A percentile compares a stretch with the other conserved stretches of the same genome.
These are phyloP conservation scores for Verticillium longisporum DNA, from an alignment of 2,329 filamentous ascomycete species.

Conservation along the genomic window DNA sequence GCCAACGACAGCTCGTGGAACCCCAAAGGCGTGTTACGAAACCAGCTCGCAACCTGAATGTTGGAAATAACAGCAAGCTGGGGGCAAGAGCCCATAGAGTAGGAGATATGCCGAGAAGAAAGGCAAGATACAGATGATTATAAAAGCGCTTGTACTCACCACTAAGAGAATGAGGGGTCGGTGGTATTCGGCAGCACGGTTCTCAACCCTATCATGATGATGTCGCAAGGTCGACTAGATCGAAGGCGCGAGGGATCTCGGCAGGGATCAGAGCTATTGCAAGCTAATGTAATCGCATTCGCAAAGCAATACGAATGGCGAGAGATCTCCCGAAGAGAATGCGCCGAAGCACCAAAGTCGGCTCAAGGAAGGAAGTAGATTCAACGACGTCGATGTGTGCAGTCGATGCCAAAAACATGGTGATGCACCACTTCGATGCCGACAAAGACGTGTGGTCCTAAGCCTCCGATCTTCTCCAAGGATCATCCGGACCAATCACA, in stretches of 20 bases:
- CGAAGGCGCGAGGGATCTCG: background rate
- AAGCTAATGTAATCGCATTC: background rate
- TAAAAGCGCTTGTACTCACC: slow-evolving; percentile 21
- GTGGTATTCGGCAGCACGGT: slow-evolving; percentile 19
- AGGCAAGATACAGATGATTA: background rate
- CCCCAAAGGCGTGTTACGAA: background rate
- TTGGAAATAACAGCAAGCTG: background rate
- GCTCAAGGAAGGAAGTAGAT: background rate
- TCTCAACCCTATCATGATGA: slow-evolving; percentile 35
- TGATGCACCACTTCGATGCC: background rate
- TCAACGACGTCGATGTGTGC: background rate
- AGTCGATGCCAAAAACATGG: background rate
- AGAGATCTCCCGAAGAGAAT: background rate
- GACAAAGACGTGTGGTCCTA: background rate
- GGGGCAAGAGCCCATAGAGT: background rate
- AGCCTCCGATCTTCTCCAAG: background rate
- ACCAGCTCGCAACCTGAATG: background rate
- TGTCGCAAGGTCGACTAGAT: slow-evolving; percentile 15
- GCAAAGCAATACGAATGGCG: background rate
- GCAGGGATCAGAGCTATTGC: background rate
- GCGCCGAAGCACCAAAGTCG: background rate
- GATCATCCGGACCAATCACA: background rate
- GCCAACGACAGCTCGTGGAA: background rate
- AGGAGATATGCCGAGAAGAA: background rate
- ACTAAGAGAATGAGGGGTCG: slow-evolving; percentile 30